Conservation (phyloP, 2,329 filamentous ascomycete genomes). For the Sporothrix phasma region DNA sequence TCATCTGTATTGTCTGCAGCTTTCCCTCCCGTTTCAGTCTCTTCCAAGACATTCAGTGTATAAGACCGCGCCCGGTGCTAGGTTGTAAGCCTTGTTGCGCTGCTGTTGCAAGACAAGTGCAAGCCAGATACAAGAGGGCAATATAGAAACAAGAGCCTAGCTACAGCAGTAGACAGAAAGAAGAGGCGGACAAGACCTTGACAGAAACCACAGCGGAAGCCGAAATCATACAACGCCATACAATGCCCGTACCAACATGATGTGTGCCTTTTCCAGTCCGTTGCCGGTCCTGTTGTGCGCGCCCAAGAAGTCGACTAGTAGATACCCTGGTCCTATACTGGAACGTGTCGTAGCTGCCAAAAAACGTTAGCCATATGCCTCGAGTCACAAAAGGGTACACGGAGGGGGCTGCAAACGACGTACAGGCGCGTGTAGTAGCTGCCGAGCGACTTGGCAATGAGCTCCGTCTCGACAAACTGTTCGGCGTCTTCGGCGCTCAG, state of each 20-base stretch:
- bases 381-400: no score
- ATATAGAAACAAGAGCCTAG: neutral
- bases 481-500: constrained; percentile 74
- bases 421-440: constrained; percentile 81
- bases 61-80: neutral
- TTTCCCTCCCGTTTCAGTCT: neutral
- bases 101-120: neutral
- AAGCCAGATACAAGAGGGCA: neutral
- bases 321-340: constrained; percentile 84
- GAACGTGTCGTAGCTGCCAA: constrained; percentile 55
- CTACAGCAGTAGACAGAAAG: neutral
- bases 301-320: constrained; percentile 42
- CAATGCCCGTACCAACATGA: constrained; percentile 6
- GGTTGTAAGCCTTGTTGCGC: neutral
- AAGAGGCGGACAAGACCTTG: neutral
- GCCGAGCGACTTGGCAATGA: constrained; percentile 71
- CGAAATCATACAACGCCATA: constrained; percentile 11
- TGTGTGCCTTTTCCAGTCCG: neutral
- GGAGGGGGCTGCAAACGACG: neutral
- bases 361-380: neutral
- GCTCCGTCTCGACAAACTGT: constrained; percentile 67
- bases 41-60: neutral
- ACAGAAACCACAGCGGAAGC: neutral
- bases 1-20: neutral
- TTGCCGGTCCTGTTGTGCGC: neutral